Evolutionary conservation across 768 basidiomycete species (phyloP).

Genomic region (Russula earlei): DNA sequence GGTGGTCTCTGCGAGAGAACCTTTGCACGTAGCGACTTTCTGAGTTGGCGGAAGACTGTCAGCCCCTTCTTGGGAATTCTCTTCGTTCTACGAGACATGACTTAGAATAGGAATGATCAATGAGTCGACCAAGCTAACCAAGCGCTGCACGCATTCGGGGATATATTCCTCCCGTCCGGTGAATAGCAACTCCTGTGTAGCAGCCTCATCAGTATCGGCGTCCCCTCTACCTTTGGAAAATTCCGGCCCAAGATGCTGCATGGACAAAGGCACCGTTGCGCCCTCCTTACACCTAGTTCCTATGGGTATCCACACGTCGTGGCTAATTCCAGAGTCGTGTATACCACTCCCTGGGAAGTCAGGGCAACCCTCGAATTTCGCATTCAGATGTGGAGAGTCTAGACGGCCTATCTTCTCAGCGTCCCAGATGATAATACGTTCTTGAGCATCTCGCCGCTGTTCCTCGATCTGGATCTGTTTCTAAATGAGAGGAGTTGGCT

Average conservation of each 20-base stretch:
- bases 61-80: not conserved
- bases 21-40: not conserved
- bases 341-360: constrained; percentile 29
- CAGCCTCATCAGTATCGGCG: constrained; percentile 38
- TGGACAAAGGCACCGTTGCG: constrained; percentile 35
- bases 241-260: constrained; percentile 24
- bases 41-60: constrained; percentile 23
- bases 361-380: constrained; percentile 50
- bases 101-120: not conserved
- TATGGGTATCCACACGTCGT: constrained; percentile 33
- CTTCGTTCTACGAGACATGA: constrained; percentile 4
- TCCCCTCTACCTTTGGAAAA: constrained; percentile 30
- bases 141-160: constrained; percentile 11
- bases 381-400: constrained; percentile 39
- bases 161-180: constrained; percentile 12
- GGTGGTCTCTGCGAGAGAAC: not conserved
- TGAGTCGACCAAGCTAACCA: constrained; percentile 1
- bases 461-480: constrained; percentile 45
- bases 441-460: constrained; percentile 52
- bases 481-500: constrained; percentile 29
- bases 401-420: constrained; percentile 32
- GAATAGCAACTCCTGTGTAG: constrained; percentile 20
- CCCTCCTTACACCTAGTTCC: constrained; percentile 53
- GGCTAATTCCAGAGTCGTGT: constrained; percentile 2
- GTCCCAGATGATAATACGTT: constrained; percentile 60